These are phyloP conservation scores for Rhinocladiella mackenziei DNA, from an alignment of 2,329 filamentous ascomycete genomes.

Conservation along the genomic window DNA sequence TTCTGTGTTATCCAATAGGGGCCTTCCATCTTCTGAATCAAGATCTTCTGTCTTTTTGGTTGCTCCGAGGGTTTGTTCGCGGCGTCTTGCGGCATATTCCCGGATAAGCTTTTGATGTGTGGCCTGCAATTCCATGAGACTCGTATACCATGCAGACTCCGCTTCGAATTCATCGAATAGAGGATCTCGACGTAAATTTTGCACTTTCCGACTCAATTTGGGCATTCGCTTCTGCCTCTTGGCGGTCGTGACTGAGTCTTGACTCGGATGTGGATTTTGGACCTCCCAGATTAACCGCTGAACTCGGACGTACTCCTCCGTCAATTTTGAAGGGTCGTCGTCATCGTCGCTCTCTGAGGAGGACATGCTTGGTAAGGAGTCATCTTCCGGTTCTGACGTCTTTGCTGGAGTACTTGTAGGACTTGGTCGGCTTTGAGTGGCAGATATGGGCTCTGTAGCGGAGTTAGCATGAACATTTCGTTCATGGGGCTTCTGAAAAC, in stretches of 20 bases:
- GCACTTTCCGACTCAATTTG: slow-evolving; percentile 64
- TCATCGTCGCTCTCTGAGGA: slow-evolving; percentile 25
- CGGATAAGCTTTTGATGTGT: slow-evolving; percentile 38
- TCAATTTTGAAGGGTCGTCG: slow-evolving; percentile 59
- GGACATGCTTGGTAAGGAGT: slow-evolving; percentile 2
- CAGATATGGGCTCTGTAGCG: slow-evolving; percentile 11
- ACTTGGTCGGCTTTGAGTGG: slow-evolving; percentile 15
- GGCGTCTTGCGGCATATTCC: slow-evolving; percentile 36
- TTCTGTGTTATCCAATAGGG: slow-evolving; percentile 34
- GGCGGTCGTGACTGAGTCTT: slow-evolving; percentile 38
- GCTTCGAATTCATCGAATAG: slow-evolving; percentile 67
- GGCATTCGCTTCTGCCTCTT: slow-evolving; percentile 57
- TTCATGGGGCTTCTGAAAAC: no score
- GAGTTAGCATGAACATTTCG: slow-evolving; percentile 8
- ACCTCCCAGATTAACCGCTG: slow-evolving; percentile 65
- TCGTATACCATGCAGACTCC: slow-evolving; percentile 61
- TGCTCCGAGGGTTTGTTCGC: slow-evolving; percentile 3
- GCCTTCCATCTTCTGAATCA: slow-evolving; percentile 27
- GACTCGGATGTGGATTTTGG: slow-evolving; percentile 46
- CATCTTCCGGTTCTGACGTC: slow-evolving; percentile 15
- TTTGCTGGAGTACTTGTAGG: slow-evolving; percentile 13
- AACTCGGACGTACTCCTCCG: slow-evolving; percentile 71
- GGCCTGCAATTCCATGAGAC: slow-evolving; percentile 57
- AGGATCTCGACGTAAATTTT: slow-evolving; percentile 71
- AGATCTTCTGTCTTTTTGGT: neutral